Percentiles rank a stretch among this genome's conserved stretches.
phyloP scores from a whole-genome alignment of 148 eudicot species.

The Silene uniflora region DNA sequence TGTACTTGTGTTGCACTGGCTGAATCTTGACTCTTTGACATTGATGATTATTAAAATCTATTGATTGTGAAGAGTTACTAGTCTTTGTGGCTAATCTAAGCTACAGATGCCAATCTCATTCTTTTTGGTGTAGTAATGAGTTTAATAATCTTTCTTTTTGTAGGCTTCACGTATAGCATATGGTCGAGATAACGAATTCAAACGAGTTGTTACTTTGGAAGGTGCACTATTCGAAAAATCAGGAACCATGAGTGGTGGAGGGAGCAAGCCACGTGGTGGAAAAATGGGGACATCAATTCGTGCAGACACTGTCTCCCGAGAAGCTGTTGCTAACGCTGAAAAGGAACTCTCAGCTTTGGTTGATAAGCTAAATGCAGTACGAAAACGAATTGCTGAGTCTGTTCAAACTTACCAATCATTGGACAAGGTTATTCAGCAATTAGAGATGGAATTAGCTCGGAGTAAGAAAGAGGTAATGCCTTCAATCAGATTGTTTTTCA shows the following conservation, averaged over 20 bases:
- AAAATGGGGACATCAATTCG: slow-evolving; percentile 93
- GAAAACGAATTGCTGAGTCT: slow-evolving; percentile 60
- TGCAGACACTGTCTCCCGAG: slow-evolving; percentile 76
- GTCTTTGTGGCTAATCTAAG: no score
- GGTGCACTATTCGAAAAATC: slow-evolving; percentile 91
- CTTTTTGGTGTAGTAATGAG: no score
- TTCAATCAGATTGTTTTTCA: neutral
- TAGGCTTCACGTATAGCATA: slow-evolving; percentile 96
- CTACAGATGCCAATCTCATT: no score
- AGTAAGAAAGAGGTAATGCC: slow-evolving; percentile 71
- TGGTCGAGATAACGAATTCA: slow-evolving; percentile 57
- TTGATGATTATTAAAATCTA: no score
- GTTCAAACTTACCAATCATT: slow-evolving; percentile 52
- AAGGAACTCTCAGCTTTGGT: slow-evolving; percentile 54
- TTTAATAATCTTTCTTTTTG: slow-evolving; percentile 7
- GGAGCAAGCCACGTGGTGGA: slow-evolving; percentile 92
- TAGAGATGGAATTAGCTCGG: slow-evolving; percentile 87
- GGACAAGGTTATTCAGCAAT: slow-evolving; percentile 50
- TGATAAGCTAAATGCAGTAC: slow-evolving; percentile 39
- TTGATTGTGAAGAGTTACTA: neutral
- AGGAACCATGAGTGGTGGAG: slow-evolving; percentile 99
- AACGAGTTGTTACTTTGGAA: slow-evolving; percentile 86
- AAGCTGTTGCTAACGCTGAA: slow-evolving; percentile 73
- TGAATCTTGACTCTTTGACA: no score
- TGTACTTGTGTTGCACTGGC: no score